These are phyloP conservation scores for Euphorbia schlechtendalii DNA, from an alignment of 441 rosid species.

Conservation along the genomic window DNA sequence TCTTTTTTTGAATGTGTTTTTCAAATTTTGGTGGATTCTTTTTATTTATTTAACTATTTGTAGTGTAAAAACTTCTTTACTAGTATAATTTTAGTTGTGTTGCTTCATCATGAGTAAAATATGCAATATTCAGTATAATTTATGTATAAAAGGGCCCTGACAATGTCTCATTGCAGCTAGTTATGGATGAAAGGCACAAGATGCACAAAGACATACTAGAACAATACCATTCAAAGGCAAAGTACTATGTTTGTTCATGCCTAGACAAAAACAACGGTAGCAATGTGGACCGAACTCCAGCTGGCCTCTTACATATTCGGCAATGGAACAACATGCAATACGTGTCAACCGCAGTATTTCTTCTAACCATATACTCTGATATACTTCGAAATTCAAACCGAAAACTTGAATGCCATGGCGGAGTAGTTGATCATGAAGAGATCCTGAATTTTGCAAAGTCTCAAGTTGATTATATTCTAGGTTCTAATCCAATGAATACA, in stretches of 20 bases:
- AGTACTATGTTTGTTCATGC: constrained; percentile 75
- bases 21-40: not conserved
- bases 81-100: not conserved
- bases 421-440: constrained; percentile 37
- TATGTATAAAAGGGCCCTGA: not conserved
- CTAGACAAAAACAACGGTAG: constrained; percentile 53
- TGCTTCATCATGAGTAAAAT: not conserved
- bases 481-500: constrained; percentile 79
- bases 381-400: constrained; percentile 35
- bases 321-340: constrained; percentile 99
- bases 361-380: constrained; percentile 66
- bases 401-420: constrained; percentile 43
- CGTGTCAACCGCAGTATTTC: constrained; percentile 74
- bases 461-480: constrained; percentile 78
- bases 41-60: not conserved
- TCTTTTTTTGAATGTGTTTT: not conserved
- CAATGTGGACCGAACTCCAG: constrained; percentile 66
- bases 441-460: constrained; percentile 57
- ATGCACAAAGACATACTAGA: constrained; percentile 34
- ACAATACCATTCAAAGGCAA: constrained; percentile 69
- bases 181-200: constrained; percentile 45
- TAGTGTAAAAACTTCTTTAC: not conserved
- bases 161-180: constrained; percentile 35
- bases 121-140: too few species aligned
- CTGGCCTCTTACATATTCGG: constrained; percentile 67